These are phyloP conservation scores for Chlamydomonas reinhardtii DNA, from an alignment of 163 green algal genomes.

Conservation along the genomic window DNA sequence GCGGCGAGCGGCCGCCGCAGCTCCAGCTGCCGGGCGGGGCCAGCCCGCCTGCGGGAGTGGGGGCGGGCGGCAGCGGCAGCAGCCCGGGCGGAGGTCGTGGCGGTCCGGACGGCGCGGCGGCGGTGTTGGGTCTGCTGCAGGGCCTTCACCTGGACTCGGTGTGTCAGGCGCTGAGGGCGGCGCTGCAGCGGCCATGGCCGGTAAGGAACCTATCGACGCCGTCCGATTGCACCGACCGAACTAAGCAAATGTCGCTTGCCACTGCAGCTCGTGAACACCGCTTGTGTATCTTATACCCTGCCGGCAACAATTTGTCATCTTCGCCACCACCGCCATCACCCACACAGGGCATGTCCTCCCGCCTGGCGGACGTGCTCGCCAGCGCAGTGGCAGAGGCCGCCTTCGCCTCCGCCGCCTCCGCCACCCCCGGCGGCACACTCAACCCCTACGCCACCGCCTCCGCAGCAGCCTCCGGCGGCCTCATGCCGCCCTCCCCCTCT, in stretches of 20 bases:
- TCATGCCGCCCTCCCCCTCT: neutral
- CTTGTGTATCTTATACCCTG: too few relatives aligned
- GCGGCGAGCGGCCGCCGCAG: neutral
- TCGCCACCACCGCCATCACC: too few relatives aligned
- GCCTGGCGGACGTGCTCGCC: conserved; percentile 38
- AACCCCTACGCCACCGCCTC: neutral
- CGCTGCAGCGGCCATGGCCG: conserved; percentile 39
- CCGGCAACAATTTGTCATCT: too few relatives aligned
- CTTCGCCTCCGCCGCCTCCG: neutral
- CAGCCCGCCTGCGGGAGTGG: neutral
- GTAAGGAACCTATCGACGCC: too few relatives aligned
- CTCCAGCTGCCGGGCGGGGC: neutral
- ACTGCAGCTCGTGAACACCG: too few relatives aligned
- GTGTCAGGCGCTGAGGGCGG: conserved; percentile 26
- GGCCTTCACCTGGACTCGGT: conserved; percentile 25
- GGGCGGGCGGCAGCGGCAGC: neutral
- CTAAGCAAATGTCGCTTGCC: neutral
- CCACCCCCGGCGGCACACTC: neutral
- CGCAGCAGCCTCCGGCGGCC: neutral
- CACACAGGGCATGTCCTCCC: conserved; percentile 29
- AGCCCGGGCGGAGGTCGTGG: neutral
- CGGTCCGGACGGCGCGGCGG: neutral
- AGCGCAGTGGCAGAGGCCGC: neutral
- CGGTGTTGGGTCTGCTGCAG: conserved; percentile 18
- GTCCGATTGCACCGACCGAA: too few relatives aligned